Conservation (phyloP, 176 grass and related monocot species). For the Phoenix roebelenii region DNA sequence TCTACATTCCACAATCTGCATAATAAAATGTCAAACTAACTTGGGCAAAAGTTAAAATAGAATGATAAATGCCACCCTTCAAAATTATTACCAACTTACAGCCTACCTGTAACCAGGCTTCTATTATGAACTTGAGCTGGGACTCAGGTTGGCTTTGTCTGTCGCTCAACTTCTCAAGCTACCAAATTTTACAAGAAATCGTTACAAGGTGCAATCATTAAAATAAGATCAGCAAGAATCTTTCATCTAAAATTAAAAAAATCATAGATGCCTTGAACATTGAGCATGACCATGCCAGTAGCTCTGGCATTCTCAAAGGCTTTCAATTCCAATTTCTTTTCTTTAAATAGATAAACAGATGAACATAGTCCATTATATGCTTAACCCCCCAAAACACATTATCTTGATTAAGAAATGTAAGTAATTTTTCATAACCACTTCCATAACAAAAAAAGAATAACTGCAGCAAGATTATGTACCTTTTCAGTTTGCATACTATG, state of each 20-base stretch:
- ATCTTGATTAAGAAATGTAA: no score
- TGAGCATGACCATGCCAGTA: no score
- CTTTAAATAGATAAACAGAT: no score
- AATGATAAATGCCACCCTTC: not conserved
- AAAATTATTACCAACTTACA: not conserved
- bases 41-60: not conserved
- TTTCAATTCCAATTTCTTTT: no score
- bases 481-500: conserved; percentile 85
- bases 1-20: conserved; percentile 12
- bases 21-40: conserved; percentile 18
- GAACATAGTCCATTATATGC: no score
- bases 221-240: no score
- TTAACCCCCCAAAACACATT: not conserved
- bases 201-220: no score
- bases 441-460: no score
- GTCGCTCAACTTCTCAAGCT: conserved; percentile 98
- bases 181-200: not conserved
- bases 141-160: conserved; percentile 98
- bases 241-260: no score
- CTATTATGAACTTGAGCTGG: conserved; percentile 1
- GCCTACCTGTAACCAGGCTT: conserved; percentile 45
- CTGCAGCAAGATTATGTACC: conserved; percentile 24
- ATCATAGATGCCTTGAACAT: no score
- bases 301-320: no score
- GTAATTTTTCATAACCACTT: no score